Base-by-base conservation (phyloP, 108 stramenopile species). In the Cyclotella atomus region DNA sequence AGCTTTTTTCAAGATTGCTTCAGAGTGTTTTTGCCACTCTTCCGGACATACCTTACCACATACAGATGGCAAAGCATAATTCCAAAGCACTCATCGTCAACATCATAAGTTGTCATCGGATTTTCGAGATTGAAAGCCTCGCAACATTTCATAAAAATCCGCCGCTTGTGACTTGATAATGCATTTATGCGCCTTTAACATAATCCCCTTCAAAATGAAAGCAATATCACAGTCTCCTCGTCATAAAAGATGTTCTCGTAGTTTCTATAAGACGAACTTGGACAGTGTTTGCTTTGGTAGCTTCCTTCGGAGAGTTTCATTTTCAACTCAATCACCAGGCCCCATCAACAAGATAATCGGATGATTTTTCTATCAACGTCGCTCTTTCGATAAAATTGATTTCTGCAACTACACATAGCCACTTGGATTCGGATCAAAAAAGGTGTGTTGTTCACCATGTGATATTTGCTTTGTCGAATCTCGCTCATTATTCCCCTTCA, bases 61-160 rank as follows among this genome's bases (percentile, higher is more conserved):
- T 68, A 68, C 2, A 29, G 2, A 7, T 30, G 1, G 9, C 21
- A 23, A 9, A 68, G 50, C 23, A 68, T 29, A 2, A 53, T 52
- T 28, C 20, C 15, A 25, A 68, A 68, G 0, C 53, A 0, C 12
- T 29, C 53, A 14, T 50, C 52, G 1, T 45, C 24, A 0, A 68
- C 53, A 53, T 55, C 50, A 12, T 32, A 10, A 17, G 54, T 68
- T 14, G 27, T 29, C 29, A 68, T 1, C 12, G 49, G 52, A 17
- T 41, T 36, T 15, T 14, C 3, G 12, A 34, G 20, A 16, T 29
- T 24, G 5, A 3, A 52, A 1, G 49, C 7, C 25, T 54, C 67
- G 3, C 35, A n/a, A 38, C 30, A 68, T 27, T 19, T 14, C 67
- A 4, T 38, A 38, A 33, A 68, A 52, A 68, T 27, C 30, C 30